Evolutionary conservation across 1,284 basidiomycete species (phyloP).

Genomic region (Ustilago curta): DNA sequence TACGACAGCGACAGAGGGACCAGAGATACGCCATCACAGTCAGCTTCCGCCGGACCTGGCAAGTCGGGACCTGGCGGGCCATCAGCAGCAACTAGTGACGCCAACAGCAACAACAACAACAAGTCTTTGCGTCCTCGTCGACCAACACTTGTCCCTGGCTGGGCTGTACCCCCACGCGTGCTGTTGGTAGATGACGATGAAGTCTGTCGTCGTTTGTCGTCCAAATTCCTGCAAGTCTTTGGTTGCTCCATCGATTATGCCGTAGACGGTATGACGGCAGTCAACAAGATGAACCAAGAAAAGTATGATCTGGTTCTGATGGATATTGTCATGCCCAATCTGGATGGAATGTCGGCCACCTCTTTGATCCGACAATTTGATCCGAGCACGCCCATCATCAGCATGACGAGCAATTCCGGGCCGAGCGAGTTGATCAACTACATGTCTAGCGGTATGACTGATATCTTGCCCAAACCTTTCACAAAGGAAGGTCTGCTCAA

Average conservation of each 20-base stretch:
- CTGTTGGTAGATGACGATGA: slow-evolving; percentile 95
- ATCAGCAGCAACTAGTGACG: background rate
- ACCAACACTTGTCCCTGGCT: slow-evolving; percentile 81
- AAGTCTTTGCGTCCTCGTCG: slow-evolving; percentile 60
- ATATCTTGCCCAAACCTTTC: slow-evolving; percentile 96
- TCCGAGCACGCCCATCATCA: slow-evolving; percentile 92
- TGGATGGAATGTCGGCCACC: slow-evolving; percentile 86
- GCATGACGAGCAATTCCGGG: slow-evolving; percentile 93
- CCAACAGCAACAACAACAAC: slow-evolving; percentile 15
- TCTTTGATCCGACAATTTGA: slow-evolving; percentile 94
- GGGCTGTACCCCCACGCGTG: slow-evolving; percentile 73
- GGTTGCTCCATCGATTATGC: slow-evolving; percentile 95
- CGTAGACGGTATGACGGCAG: slow-evolving; percentile 89
- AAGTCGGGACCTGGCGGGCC: background rate
- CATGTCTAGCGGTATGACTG: slow-evolving; percentile 91
- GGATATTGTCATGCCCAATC: slow-evolving; percentile 95
- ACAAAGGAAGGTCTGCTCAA: slow-evolving; percentile 88
- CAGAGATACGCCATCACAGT: slow-evolving; percentile 1
- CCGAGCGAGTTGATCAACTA: slow-evolving; percentile 93
- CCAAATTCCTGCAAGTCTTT: slow-evolving; percentile 94
- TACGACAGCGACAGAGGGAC: slow-evolving; percentile 14
- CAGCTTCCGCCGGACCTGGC: background rate
- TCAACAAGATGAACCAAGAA: slow-evolving; percentile 92
- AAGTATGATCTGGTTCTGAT: slow-evolving; percentile 88
- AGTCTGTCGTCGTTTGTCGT: slow-evolving; percentile 85